Base-by-base conservation (phyloP, 2,329 filamentous ascomycete species). In the Dryadomyces sulphureus region DNA sequence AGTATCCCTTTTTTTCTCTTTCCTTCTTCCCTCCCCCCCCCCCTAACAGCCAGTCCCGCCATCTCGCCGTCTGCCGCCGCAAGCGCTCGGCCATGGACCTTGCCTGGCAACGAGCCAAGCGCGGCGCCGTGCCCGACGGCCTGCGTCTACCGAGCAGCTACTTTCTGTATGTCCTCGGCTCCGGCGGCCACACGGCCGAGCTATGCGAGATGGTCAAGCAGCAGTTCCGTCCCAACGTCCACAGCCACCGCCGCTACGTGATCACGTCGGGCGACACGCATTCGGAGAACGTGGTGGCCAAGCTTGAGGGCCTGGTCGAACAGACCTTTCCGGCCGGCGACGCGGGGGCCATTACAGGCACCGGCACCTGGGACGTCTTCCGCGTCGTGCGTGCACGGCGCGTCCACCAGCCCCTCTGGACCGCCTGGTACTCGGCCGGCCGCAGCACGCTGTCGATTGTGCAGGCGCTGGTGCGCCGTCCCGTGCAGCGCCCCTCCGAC, bases 171-270 rank as follows among this genome's bases (percentile, higher is more conserved):
- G 80, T 96, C 22, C 81, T 96, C 21, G 92, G 92, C 45, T 93
- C 85, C 3, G 92, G 92, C 27, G 92, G 92, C 1, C 92, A 98
- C 64, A 95, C 92, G 0, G 81, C 87, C 41, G 92, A 98, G 63
- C 94, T 98, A 84, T 71, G 94, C 51, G 79, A 82, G 57, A 84
- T 95, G 67, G 76, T 98, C 54, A 67, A 69, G 47, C 66, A 69
- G 54, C 74, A 72, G 53, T 75, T 73, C 57, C 68, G 67, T 48
- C 63, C 64, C 35, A 69, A 68, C 52, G 39, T 59, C 45, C 59
- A 62, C 56, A 64, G 80, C 64, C 80, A 84, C 55, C 76, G 92
- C 22, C 90, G 86, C 24, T 98, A 94, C 61, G 65, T 94, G 20
- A 71, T 93, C 46, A 84, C 81, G 52, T 78, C 75, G 1, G 88